Conservation (phyloP, 2,329 filamentous ascomycete species). For the Colletotrichum musae region DNA sequence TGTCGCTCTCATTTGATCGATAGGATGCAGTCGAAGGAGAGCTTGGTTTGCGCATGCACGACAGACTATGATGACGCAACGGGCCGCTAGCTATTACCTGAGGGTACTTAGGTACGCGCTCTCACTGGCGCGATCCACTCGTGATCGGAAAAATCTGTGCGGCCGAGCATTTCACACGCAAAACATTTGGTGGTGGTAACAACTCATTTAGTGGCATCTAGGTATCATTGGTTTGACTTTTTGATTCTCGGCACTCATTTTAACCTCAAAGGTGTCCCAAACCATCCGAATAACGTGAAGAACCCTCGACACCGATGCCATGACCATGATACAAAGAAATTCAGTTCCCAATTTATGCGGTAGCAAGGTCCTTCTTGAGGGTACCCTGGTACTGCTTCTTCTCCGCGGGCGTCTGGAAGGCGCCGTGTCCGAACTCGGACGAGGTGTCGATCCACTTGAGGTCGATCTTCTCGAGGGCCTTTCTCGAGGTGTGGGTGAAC, state of each 20-base stretch:
- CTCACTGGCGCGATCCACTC: not conserved
- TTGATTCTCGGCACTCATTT: slow-evolving; percentile 43
- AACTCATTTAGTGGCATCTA: slow-evolving; percentile 29
- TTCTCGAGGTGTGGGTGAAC: slow-evolving; percentile 96
- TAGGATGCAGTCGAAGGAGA: slow-evolving; percentile 1
- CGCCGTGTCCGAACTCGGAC: slow-evolving; percentile 99
- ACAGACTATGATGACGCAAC: slow-evolving; percentile 35
- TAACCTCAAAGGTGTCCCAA: slow-evolving; percentile 42
- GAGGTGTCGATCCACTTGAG: slow-evolving; percentile 99
- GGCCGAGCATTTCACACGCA: too few species aligned
- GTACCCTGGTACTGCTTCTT: slow-evolving; percentile 98
- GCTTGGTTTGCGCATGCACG: slow-evolving; percentile 29
- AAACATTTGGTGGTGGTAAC: not conserved
- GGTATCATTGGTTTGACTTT: slow-evolving; percentile 44
- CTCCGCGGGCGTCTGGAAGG: slow-evolving; percentile 98
- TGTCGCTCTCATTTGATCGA: slow-evolving; percentile 15
- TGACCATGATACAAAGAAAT: slow-evolving; percentile 62
- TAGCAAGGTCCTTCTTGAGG: slow-evolving; percentile 94
- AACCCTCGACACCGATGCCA: slow-evolving; percentile 71
- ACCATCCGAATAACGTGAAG: slow-evolving; percentile 47
- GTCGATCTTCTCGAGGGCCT: slow-evolving; percentile 98
- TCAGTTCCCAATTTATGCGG: slow-evolving; percentile 56
- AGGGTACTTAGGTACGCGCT: slow-evolving; percentile 2
- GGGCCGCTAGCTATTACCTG: slow-evolving; percentile 19
- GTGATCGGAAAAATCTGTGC: not conserved